phyloP scores from a whole-genome alignment of 345 rosid species.

The Brassica nigra region DNA sequence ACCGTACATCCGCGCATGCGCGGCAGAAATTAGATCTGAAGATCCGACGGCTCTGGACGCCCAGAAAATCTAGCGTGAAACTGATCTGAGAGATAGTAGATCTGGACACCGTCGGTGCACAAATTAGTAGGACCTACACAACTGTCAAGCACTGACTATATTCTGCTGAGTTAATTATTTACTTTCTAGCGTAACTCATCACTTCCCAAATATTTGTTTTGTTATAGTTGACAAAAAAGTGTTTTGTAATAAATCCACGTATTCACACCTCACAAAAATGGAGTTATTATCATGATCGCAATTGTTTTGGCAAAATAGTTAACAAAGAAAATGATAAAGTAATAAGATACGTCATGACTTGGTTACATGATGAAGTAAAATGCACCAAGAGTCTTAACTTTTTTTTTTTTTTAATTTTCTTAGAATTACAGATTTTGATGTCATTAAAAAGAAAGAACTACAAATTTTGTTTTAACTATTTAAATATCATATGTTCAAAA shows the following conservation, averaged over 20 bases:
- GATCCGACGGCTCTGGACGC: slow-evolving; percentile 29
- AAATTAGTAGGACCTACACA: slow-evolving; percentile 7
- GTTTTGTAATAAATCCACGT: neutral
- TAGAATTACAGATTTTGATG: neutral
- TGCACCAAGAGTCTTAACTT: neutral
- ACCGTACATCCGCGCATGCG: slow-evolving; percentile 22
- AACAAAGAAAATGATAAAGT: neutral
- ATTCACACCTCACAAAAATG: neutral
- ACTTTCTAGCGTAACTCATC: neutral
- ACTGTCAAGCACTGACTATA: slow-evolving; percentile 30
- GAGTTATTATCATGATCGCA: neutral
- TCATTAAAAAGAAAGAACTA: neutral
- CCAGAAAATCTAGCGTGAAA: slow-evolving; percentile 34
- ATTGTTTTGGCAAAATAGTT: neutral
- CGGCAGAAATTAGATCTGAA: neutral
- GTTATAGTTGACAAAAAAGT: too few species aligned
- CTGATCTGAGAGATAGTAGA: slow-evolving; percentile 7
- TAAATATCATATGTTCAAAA: neutral
- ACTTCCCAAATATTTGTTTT: neutral
- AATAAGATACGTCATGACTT: neutral
- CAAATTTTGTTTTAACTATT: neutral
- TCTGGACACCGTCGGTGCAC: slow-evolving; percentile 33
- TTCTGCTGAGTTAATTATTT: slow-evolving; percentile 1
- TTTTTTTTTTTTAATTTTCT: neutral
- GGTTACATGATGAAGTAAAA: neutral